These are phyloP conservation scores for Wolfiporia cocos DNA, from an alignment of 1,284 basidiomycete species.

Conservation along the genomic window DNA sequence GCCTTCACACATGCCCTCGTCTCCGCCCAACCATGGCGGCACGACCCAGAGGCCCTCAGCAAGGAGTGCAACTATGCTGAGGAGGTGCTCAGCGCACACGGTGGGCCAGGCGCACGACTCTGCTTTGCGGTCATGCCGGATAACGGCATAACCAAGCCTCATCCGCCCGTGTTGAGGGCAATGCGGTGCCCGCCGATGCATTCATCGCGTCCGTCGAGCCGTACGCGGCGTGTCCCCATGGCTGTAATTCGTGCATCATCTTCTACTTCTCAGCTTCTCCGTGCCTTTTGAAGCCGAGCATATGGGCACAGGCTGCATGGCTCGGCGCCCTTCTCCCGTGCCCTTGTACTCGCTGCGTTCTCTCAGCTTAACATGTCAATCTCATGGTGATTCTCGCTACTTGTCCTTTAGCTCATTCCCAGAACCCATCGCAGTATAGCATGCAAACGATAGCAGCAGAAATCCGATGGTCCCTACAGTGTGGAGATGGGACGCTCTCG, in stretches of 20 bases:
- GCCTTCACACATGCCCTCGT: slow-evolving; percentile 52
- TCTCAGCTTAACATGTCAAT: too few species aligned
- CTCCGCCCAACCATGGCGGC: slow-evolving; percentile 71
- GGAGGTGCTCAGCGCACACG: slow-evolving; percentile 55
- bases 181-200: slow-evolving; percentile 58
- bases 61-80: slow-evolving; percentile 62
- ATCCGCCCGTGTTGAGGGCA: slow-evolving; percentile 66
- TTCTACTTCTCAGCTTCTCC: too few species aligned
- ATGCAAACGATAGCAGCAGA: too few species aligned
- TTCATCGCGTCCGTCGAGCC: slow-evolving; percentile 53
- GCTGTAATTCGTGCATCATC: slow-evolving; percentile 40
- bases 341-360: too few species aligned
- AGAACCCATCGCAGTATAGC: too few species aligned
- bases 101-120: slow-evolving; percentile 41
- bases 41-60: slow-evolving; percentile 56
- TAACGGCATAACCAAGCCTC: slow-evolving; percentile 56
- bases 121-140: slow-evolving; percentile 63
- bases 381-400: too few species aligned
- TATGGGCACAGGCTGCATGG: slow-evolving; percentile 24
- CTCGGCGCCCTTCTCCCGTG: too few species aligned
- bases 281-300: background rate
- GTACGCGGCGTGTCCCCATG: slow-evolving; percentile 49
- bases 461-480: too few species aligned
- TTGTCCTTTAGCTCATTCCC: too few species aligned
- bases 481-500: too few species aligned